Conservation (phyloP, 306 rosid species). For the Lotus japonicus region DNA sequence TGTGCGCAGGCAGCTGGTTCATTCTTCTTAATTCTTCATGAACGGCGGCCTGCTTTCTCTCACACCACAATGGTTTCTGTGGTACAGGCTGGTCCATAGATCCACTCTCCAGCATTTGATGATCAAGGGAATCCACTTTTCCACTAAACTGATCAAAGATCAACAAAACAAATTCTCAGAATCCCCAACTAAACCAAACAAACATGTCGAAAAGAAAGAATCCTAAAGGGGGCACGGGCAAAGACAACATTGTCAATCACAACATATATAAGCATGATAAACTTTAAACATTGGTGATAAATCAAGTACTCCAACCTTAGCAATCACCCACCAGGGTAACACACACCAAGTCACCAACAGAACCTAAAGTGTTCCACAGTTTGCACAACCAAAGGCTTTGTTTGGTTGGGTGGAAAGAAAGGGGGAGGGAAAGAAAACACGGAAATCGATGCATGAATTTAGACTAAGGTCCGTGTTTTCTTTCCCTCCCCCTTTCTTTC, state of each 20-base stretch:
- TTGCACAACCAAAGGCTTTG: no score
- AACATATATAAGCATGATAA: slow-evolving; percentile 4
- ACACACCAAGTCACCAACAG: neutral
- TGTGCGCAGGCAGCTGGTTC: slow-evolving; percentile 51
- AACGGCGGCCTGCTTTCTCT: slow-evolving; percentile 50
- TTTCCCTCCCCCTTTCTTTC: no score
- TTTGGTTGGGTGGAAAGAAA: no score
- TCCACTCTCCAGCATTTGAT: slow-evolving; percentile 36
- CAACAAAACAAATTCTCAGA: slow-evolving; percentile 1
- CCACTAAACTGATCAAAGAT: neutral
- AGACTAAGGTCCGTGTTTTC: no score
- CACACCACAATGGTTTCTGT: slow-evolving; percentile 38
- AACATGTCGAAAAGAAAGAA: neutral
- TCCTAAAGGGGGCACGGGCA: neutral
- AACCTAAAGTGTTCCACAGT: neutral
- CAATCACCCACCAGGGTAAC: neutral
- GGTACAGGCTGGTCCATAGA: slow-evolving; percentile 28
- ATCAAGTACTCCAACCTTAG: neutral
- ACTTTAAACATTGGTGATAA: neutral
- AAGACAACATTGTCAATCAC: neutral
- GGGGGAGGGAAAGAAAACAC: no score
- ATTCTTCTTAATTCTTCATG: slow-evolving; percentile 54
- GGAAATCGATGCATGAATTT: no score
- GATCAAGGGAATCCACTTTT: slow-evolving; percentile 24
- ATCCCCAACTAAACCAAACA: neutral